Conservation (phyloP, 2,329 filamentous ascomycete species). For the Chrysoporthe puriensis region DNA sequence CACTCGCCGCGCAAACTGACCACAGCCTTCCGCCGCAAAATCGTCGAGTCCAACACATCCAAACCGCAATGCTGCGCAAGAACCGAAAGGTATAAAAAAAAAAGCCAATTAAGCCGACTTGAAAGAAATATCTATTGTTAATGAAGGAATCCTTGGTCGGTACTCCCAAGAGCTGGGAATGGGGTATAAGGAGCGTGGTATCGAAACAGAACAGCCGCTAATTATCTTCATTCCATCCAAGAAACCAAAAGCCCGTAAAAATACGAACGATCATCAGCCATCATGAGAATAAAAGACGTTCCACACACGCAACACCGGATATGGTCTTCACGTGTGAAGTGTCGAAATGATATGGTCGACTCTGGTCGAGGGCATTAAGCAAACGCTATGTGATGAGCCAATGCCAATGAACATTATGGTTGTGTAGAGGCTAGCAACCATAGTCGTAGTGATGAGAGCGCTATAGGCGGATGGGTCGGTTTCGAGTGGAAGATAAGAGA, state of each 20-base stretch:
- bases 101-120: conserved; percentile 1
- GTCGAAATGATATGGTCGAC: conserved; percentile 15
- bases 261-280: conserved; percentile 22
- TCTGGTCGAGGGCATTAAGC: neutral
- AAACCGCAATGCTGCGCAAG: conserved; percentile 10
- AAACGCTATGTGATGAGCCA: conserved; percentile 2
- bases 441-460: neutral
- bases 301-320: conserved; percentile 2
- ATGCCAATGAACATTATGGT: conserved; percentile 4
- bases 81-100: conserved; percentile 9
- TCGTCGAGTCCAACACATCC: neutral
- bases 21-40: neutral
- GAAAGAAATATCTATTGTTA: conserved; percentile 21
- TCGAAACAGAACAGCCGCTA: conserved; percentile 22
- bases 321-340: conserved; percentile 11
- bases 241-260: conserved; percentile 3
- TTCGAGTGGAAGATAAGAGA: neutral
- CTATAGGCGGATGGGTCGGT: neutral
- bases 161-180: conserved; percentile 18
- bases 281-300: conserved; percentile 23
- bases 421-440: neutral
- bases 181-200: conserved; percentile 30
- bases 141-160: conserved; percentile 24
- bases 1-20: neutral
- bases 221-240: conserved; percentile 15